Conservation (phyloP, 2,329 filamentous ascomycete genomes). For the Trichoderma sp. region DNA sequence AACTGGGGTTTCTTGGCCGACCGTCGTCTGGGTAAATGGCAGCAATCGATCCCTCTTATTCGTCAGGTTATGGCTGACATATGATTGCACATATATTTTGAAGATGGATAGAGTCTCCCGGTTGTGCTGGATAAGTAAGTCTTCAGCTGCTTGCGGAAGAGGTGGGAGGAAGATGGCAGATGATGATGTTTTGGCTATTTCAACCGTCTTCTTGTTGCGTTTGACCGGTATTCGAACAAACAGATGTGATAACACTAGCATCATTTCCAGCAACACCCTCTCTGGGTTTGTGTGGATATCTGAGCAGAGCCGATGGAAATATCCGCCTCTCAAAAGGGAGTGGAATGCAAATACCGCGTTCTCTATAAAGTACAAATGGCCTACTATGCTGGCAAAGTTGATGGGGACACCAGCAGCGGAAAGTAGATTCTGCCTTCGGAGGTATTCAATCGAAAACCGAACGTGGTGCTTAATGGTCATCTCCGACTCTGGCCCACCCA, state of each 20-base stretch:
- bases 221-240: slow-evolving; percentile 58
- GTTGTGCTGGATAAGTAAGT: slow-evolving; percentile 61
- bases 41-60: slow-evolving; percentile 50
- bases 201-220: slow-evolving; percentile 42
- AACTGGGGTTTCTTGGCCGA: slow-evolving; percentile 3
- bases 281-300: slow-evolving; percentile 50
- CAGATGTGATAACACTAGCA: slow-evolving; percentile 67
- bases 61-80: slow-evolving; percentile 60
- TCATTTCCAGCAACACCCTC: slow-evolving; percentile 53
- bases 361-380: slow-evolving; percentile 73
- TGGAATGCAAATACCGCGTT: slow-evolving; percentile 76
- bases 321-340: slow-evolving; percentile 66
- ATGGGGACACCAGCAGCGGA: slow-evolving; percentile 59
- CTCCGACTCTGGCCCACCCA: slow-evolving; percentile 65
- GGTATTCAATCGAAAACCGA: slow-evolving; percentile 77
- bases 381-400: slow-evolving; percentile 68
- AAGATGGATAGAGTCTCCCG: slow-evolving; percentile 63
- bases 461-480: slow-evolving; percentile 72
- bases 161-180: slow-evolving; percentile 64
- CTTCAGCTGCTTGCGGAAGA: slow-evolving; percentile 55
- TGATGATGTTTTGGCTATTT: slow-evolving; percentile 53
- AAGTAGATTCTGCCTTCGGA: slow-evolving; percentile 66
- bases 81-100: slow-evolving; percentile 65
- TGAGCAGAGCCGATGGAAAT: slow-evolving; percentile 61
- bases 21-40: slow-evolving; percentile 48